phyloP scores from a whole-genome alignment of 495 filamentous ascomycete genomes.

The Mycothermus thermophilus region DNA sequence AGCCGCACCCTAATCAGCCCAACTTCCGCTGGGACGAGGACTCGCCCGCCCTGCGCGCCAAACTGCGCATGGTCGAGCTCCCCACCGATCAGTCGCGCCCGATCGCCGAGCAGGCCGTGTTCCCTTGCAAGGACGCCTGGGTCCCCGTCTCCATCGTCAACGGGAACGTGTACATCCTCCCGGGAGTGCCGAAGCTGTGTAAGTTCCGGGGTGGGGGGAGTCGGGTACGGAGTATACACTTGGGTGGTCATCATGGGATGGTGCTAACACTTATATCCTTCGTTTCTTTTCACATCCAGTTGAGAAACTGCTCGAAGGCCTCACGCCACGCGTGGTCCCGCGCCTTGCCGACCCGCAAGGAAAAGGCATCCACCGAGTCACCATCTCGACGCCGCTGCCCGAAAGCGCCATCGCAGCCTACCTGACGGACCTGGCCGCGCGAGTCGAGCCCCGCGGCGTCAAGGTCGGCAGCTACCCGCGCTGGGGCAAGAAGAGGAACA shows the following conservation, averaged over 20 bases:
- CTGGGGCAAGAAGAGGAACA: constrained; percentile 80
- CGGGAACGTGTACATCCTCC: constrained; percentile 85
- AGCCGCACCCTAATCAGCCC: constrained; percentile 52
- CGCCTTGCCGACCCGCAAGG: constrained; percentile 64
- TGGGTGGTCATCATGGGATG: too few relatives aligned
- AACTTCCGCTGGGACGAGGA: constrained; percentile 78
- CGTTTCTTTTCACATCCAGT: too few relatives aligned
- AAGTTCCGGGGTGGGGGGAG: too few relatives aligned
- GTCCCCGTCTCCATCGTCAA: constrained; percentile 80
- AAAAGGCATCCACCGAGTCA: constrained; percentile 58
- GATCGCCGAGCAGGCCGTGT: constrained; percentile 53
- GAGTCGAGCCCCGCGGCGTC: constrained; percentile 56
- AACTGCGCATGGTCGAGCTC: constrained; percentile 77
- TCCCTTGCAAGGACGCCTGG: constrained; percentile 73
- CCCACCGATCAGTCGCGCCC: constrained; percentile 55
- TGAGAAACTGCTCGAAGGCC: constrained; percentile 55
- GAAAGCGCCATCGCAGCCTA: constrained; percentile 77
- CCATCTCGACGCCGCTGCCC: constrained; percentile 73
- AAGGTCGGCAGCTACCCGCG: constrained; percentile 96
- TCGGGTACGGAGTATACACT: too few relatives aligned
- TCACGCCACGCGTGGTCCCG: constrained; percentile 55
- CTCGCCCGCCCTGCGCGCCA: constrained; percentile 62
- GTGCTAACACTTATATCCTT: too few relatives aligned
- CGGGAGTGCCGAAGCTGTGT: constrained; percentile 74
- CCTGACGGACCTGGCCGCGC: constrained; percentile 61